Percentiles rank a stretch among this genome's conserved stretches.
Conservation (phyloP, 148 eudicot species). For the Dianthus caryophyllus region DNA sequence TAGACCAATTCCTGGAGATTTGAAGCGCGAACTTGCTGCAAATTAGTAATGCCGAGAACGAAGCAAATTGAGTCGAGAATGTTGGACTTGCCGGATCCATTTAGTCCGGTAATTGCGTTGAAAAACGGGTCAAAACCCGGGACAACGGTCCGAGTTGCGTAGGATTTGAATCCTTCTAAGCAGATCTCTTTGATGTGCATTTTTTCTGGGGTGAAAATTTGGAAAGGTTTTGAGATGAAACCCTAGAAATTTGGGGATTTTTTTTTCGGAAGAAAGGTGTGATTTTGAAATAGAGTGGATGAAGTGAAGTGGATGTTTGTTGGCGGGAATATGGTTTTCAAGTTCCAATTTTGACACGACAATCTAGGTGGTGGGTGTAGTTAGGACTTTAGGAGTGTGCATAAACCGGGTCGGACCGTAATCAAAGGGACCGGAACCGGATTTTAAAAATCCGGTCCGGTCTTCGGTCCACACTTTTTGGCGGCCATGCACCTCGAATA, state of each 20-base stretch:
- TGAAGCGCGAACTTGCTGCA: conserved; percentile 97
- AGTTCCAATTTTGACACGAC: too few relatives aligned
- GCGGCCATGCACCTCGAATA: too few relatives aligned
- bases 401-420: too few relatives aligned
- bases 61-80: conserved; percentile 93
- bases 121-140: conserved; percentile 87
- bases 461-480: too few relatives aligned
- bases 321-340: too few relatives aligned
- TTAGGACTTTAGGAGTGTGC: too few relatives aligned
- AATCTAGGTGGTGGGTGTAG: too few relatives aligned
- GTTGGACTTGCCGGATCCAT: conserved; percentile 96
- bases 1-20: conserved; percentile 94
- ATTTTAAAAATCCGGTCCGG: too few relatives aligned
- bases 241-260: conserved; percentile 28
- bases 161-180: conserved; percentile 94
- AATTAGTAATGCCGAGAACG: conserved; percentile 85
- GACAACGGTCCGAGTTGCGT: conserved; percentile 80
- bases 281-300: too few relatives aligned
- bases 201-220: not conserved
- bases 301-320: too few relatives aligned
- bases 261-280: not conserved
- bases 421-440: too few relatives aligned
- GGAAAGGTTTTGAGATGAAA: conserved; percentile 12
- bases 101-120: conserved; percentile 92
- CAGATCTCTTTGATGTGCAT: conserved; percentile 91